phyloP scores from a whole-genome alignment of 176 grass and related monocot genomes.

The Carex parvula region DNA sequence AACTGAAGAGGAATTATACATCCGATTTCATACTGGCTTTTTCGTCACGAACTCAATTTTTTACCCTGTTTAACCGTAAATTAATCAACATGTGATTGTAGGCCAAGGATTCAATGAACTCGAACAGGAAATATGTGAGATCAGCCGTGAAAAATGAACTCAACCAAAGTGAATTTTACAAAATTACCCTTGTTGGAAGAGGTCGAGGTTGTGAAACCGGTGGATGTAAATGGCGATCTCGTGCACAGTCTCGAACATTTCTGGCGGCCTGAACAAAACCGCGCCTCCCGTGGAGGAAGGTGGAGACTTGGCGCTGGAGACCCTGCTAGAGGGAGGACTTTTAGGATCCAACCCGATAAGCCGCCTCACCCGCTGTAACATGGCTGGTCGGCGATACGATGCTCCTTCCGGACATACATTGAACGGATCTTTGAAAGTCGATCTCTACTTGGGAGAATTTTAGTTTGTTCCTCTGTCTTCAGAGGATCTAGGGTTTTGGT shows the following conservation, averaged over 20 bases:
- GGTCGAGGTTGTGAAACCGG: slow-evolving; percentile 84
- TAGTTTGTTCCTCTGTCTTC: background rate
- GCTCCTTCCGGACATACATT: slow-evolving; percentile 12
- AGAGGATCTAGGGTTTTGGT: slow-evolving; percentile 26
- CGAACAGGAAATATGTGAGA: background rate
- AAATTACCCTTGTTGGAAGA: slow-evolving; percentile 84
- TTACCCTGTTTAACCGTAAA: background rate
- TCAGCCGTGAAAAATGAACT: background rate
- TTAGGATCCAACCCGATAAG: slow-evolving; percentile 39
- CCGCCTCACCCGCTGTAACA: slow-evolving; percentile 64
- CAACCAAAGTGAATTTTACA: background rate
- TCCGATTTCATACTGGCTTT: background rate
- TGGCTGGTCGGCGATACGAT: slow-evolving; percentile 24
- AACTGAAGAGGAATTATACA: background rate
- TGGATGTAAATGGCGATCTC: slow-evolving; percentile 89
- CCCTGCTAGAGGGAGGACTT: slow-evolving; percentile 46
- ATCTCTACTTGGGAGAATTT: background rate
- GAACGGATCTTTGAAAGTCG: background rate
- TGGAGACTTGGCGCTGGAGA: slow-evolving; percentile 30
- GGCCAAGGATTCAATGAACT: background rate
- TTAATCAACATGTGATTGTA: background rate
- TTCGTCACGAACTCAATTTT: background rate
- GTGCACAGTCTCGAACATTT: slow-evolving; percentile 70
- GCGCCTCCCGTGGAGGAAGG: slow-evolving; percentile 7
- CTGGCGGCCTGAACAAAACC: slow-evolving; percentile 41